A percentile compares a stretch with the other conserved stretches of the same genome.
Conservation (phyloP, 192 early-diverging fungal species). For the Helicostylum pulchrum region DNA sequence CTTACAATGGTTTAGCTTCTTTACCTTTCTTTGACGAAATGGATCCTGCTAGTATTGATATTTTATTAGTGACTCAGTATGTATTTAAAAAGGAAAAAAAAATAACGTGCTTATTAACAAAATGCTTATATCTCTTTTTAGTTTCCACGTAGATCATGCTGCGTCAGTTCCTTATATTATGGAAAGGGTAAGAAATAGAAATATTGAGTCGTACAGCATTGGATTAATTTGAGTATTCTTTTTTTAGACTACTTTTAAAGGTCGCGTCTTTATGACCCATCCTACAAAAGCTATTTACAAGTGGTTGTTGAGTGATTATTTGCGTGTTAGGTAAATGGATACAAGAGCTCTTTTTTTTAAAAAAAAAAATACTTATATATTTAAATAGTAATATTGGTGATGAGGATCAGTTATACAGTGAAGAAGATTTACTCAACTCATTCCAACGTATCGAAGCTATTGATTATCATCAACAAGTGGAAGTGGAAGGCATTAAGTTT, state of each 20-base stretch:
- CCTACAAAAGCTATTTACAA: constrained; percentile 97
- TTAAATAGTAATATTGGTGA: constrained; percentile 60
- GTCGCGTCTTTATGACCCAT: constrained; percentile 98
- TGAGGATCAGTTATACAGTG: constrained; percentile 85
- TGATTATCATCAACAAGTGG: constrained; percentile 94
- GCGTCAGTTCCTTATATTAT: constrained; percentile 95
- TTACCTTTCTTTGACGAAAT: constrained; percentile 95
- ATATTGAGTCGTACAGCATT: neutral
- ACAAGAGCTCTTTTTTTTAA: constrained; percentile 24
- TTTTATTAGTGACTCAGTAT: constrained; percentile 92
- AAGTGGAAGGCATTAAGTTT: constrained; percentile 93
- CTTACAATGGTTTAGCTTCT: constrained; percentile 82
- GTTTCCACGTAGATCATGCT: constrained; percentile 97
- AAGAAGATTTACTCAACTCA: constrained; percentile 77
- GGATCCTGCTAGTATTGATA: constrained; percentile 83
- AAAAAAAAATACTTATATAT: neutral
- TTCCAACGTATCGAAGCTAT: constrained; percentile 92
- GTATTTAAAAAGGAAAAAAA: constrained; percentile 14
- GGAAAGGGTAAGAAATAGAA: constrained; percentile 66
- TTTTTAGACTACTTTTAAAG: constrained; percentile 85
- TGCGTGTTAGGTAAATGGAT: constrained; percentile 71
- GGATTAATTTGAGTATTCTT: neutral
- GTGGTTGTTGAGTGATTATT: constrained; percentile 94
- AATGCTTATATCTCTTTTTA: constrained; percentile 25
- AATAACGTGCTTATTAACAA: neutral